phyloP scores from a whole-genome alignment of 192 early-diverging fungal species.

The Backusella circina region DNA sequence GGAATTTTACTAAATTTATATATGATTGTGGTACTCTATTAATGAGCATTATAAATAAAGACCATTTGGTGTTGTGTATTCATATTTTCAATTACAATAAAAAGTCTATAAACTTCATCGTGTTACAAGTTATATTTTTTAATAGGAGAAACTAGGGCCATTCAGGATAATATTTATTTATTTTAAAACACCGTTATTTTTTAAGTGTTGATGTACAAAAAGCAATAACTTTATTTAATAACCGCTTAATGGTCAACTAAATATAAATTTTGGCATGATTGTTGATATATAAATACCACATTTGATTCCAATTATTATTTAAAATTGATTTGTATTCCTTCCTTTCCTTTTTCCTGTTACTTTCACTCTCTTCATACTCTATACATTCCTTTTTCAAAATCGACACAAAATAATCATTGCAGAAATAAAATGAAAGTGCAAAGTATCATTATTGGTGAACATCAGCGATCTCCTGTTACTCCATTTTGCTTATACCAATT shows the following conservation, averaged over 20 bases:
- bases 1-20: not conserved
- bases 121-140: not conserved
- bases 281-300: not conserved
- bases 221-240: not conserved
- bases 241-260: not conserved
- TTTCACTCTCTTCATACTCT: not conserved
- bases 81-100: not conserved
- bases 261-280: conserved; percentile 5
- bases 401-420: not conserved
- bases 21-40: not conserved
- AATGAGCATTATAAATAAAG: not conserved
- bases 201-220: not conserved
- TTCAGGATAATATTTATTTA: not conserved
- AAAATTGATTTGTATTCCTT: not conserved
- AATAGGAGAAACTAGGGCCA: not conserved
- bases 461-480: not conserved
- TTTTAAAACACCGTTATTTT: not conserved
- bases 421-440: conserved; percentile 10
- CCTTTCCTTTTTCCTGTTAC: not conserved
- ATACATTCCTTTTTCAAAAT: not conserved
- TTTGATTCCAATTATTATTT: not conserved
- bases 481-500: conserved; percentile 9
- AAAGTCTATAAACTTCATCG: not conserved
- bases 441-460: conserved; percentile 3
- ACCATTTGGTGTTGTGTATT: not conserved